A percentile compares a stretch with the other conserved stretches of the same genome.
Evolutionary conservation across 169 alveolate genomes (phyloP).

Genomic region (Plasmodium reichenowi): DNA sequence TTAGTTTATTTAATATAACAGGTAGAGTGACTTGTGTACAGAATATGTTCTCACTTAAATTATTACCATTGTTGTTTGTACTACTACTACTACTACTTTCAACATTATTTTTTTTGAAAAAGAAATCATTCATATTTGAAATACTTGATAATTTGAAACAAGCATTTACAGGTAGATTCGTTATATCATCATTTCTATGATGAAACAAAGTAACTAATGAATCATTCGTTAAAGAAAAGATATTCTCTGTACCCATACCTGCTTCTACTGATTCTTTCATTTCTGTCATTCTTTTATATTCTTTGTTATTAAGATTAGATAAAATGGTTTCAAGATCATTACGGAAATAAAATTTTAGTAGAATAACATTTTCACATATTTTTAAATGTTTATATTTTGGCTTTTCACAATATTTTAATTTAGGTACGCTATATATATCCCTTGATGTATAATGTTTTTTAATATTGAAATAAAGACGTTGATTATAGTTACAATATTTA

Average conservation of each 20-base stretch:
- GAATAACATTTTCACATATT: slow-evolving; percentile 37
- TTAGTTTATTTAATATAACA: slow-evolving; percentile 2
- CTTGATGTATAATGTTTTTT: slow-evolving; percentile 31
- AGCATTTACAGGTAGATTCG: slow-evolving; percentile 15
- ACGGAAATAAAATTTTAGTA: slow-evolving; percentile 20
- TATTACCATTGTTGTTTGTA: neutral
- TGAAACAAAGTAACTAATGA: slow-evolving; percentile 54
- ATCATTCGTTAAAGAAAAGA: slow-evolving; percentile 47
- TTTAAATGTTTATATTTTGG: slow-evolving; percentile 25
- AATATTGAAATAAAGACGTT: slow-evolving; percentile 22
- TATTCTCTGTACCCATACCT: neutral
- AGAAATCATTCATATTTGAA: slow-evolving; percentile 7
- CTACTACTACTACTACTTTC: neutral
- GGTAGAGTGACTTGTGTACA: slow-evolving; percentile 58
- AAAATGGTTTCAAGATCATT: slow-evolving; percentile 5
- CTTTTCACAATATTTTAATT: neutral
- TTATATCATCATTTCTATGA: slow-evolving; percentile 21
- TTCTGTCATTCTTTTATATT: slow-evolving; percentile 20
- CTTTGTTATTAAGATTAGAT: slow-evolving; percentile 13
- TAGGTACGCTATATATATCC: neutral
- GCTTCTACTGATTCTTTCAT: slow-evolving; percentile 34
- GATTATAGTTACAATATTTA: slow-evolving; percentile 53
- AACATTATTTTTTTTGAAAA: neutral
- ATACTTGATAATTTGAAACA: slow-evolving; percentile 28
- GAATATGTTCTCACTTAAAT: slow-evolving; percentile 5